Evolutionary conservation across 2,329 filamentous ascomycete species (phyloP), one percentile per base, ranked within the genome.

Genomic region (Claviceps capensis): DNA sequence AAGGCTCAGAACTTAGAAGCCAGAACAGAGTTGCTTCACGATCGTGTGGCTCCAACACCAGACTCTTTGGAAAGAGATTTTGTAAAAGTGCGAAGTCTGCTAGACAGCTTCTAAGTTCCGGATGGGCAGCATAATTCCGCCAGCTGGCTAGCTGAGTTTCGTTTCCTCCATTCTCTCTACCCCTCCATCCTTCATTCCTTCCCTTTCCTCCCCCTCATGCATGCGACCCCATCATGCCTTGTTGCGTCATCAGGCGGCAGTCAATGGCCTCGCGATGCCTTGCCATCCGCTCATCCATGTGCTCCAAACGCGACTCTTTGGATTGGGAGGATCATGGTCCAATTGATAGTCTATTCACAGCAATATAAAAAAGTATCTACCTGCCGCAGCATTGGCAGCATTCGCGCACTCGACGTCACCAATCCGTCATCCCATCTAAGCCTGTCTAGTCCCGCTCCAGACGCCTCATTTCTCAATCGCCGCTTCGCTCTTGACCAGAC

Each of bases 341-440:
- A 11, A 34, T 11, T 34, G 30, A 34, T 34, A 34, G 9, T 34
- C 30, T 34, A 4, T 34, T 34, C 11, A 34, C 9, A 34, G 30
- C 9, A 4, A 34, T 11, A 34, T 9, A 11, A 4, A 34, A 11
- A 34, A 11, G 9, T 11, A 11, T 41, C 36, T 23, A 16, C 30
- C 47, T 17, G 30, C 7, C 34, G 19, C 30, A 34, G 9, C 30
- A 34, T 34, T 34, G 30, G 30, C 30, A 34, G 30, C 47, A 48
- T 41, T 36, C 36, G 47, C 47, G 13, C 17, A 8, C 22, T 16
- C 37, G 47, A 49, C 47, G 47, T 49, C 47, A 49, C 47, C 14
- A 42, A 49, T 36, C 3, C 26, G 40, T 49, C 34, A 37, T 49
- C 47, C 37, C 9, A 16, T 42, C 7, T 22, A 8, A 19, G 13